phyloP scores from a whole-genome alignment of 169 alveolate species.

The Cryptosporidium andersoni region DNA sequence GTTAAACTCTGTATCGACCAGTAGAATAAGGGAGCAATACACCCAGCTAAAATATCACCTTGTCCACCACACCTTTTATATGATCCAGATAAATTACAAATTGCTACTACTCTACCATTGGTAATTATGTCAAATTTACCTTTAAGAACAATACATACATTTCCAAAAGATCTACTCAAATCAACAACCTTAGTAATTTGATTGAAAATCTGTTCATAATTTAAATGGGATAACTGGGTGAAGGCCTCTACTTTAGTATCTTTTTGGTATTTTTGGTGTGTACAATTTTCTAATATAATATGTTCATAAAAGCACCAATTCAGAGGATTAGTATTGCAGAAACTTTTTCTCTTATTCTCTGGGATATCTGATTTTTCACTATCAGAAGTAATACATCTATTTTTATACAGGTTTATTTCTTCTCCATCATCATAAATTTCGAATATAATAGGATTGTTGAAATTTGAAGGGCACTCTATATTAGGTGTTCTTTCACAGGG shows the following conservation, averaged over 20 bases:
- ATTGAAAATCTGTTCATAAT: slow-evolving; percentile 3
- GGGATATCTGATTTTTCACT: background rate
- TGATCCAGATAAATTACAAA: slow-evolving; percentile 78
- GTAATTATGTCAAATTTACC: slow-evolving; percentile 85
- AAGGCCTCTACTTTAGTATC: slow-evolving; percentile 42
- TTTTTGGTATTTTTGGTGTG: slow-evolving; percentile 13
- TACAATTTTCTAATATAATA: slow-evolving; percentile 36
- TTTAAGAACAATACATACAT: slow-evolving; percentile 74
- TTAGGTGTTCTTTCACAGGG: slow-evolving; percentile 60
- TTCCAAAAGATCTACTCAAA: slow-evolving; percentile 27
- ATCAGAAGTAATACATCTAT: background rate
- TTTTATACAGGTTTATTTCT: slow-evolving; percentile 34
- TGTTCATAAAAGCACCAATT: slow-evolving; percentile 53
- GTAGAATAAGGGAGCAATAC: slow-evolving; percentile 76
- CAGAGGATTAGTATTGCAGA: slow-evolving; percentile 21
- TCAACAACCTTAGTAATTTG: slow-evolving; percentile 25
- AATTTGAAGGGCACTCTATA: slow-evolving; percentile 58
- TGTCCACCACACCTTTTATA: slow-evolving; percentile 87
- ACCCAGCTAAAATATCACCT: slow-evolving; percentile 85
- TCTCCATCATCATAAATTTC: slow-evolving; percentile 61
- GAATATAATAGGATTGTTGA: background rate
- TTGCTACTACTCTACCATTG: slow-evolving; percentile 82
- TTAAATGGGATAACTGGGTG: background rate
- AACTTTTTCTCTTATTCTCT: background rate
- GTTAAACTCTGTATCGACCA: slow-evolving; percentile 54